Evolutionary conservation across 768 basidiomycete genomes (phyloP).

Genomic region (Russula earlei): DNA sequence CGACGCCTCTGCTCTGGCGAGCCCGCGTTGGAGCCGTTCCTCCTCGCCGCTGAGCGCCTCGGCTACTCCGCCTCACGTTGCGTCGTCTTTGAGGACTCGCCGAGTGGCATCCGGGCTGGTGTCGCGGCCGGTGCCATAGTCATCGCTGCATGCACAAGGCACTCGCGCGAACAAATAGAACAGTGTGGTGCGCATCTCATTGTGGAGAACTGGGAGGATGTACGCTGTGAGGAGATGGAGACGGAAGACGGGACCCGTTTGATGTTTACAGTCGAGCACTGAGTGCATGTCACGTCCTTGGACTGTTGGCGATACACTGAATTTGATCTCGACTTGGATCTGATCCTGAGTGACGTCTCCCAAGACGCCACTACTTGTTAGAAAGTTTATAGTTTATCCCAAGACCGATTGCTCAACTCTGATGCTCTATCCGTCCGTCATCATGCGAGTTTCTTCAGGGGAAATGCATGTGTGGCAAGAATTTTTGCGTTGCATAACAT

Average conservation of each 20-base stretch:
- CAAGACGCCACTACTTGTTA: too few species aligned
- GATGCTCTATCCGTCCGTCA: too few species aligned
- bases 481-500: too few species aligned
- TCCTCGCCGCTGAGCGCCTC: slow-evolving; percentile 50
- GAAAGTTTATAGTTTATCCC: too few species aligned
- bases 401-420: too few species aligned
- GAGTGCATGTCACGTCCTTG: neutral
- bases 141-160: slow-evolving; percentile 68
- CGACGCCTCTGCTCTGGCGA: slow-evolving; percentile 59
- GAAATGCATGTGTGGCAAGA: too few species aligned
- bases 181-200: slow-evolving; percentile 48
- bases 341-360: too few species aligned
- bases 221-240: slow-evolving; percentile 33
- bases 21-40: slow-evolving; percentile 54
- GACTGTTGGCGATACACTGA: too few species aligned
- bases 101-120: slow-evolving; percentile 56
- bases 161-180: slow-evolving; percentile 46
- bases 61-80: slow-evolving; percentile 49
- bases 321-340: too few species aligned
- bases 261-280: slow-evolving; percentile 33
- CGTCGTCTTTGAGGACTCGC: slow-evolving; percentile 72
- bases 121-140: slow-evolving; percentile 66
- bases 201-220: slow-evolving; percentile 45
- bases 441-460: too few species aligned
- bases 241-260: slow-evolving; percentile 30